A percentile compares a stretch with the other conserved stretches of the same genome.
These are phyloP conservation scores for Neurospora sp. DNA, from an alignment of 495 filamentous ascomycete species.

Conservation along the genomic window DNA sequence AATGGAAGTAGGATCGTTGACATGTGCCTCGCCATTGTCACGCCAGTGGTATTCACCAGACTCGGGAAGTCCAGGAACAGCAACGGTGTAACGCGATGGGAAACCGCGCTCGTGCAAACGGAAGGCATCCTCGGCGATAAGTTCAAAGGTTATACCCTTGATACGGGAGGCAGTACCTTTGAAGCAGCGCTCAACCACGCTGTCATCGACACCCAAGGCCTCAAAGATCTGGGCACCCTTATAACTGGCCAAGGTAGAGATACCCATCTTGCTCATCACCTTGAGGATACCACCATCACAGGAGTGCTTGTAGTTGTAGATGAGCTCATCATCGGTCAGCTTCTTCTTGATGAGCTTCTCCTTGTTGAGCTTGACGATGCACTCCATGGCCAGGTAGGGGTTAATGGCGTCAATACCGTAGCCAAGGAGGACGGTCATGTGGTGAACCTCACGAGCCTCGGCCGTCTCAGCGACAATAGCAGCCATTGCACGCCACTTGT, in stretches of 20 bases:
- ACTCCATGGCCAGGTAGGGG: slow-evolving; percentile 95
- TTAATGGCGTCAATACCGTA: slow-evolving; percentile 96
- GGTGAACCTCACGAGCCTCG: slow-evolving; percentile 96
- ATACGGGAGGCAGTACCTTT: slow-evolving; percentile 92
- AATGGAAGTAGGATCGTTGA: slow-evolving; percentile 93
- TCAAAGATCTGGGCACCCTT: slow-evolving; percentile 99
- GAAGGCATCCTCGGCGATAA: slow-evolving; percentile 94
- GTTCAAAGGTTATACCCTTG: slow-evolving; percentile 88
- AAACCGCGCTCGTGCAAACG: slow-evolving; percentile 94
- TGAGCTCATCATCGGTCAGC: slow-evolving; percentile 70
- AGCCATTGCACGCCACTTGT: slow-evolving; percentile 88
- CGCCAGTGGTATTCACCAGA: slow-evolving; percentile 99
- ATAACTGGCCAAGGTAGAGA: slow-evolving; percentile 95
- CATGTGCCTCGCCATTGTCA: slow-evolving; percentile 94
- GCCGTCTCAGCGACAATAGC: slow-evolving; percentile 89
- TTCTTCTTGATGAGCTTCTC: slow-evolving; percentile 86
- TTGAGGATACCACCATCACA: slow-evolving; percentile 97
- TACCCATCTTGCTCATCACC: slow-evolving; percentile 99
- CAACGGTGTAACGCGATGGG: slow-evolving; percentile 69
- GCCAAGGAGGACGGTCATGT: slow-evolving; percentile 94
- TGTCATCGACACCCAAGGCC: slow-evolving; percentile 92
- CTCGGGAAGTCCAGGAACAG: slow-evolving; percentile 78
- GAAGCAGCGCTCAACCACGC: slow-evolving; percentile 94
- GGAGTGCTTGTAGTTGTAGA: slow-evolving; percentile 96
- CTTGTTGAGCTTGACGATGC: slow-evolving; percentile 96